Evolutionary conservation across 805 yeast genomes (phyloP), one percentile per base, ranked within the genome.

Genomic region (Hanseniaspora thailandica): DNA sequence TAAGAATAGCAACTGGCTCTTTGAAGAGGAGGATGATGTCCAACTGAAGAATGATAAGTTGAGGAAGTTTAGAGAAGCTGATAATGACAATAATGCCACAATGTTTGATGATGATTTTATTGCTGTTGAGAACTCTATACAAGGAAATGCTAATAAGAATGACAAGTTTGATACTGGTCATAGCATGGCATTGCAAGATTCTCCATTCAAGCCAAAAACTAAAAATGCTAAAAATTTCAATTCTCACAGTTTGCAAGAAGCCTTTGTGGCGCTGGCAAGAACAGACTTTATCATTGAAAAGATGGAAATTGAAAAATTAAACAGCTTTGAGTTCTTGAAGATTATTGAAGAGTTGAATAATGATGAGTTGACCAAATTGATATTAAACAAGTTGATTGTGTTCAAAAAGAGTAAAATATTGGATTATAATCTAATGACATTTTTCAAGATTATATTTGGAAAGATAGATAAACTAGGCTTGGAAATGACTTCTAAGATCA

Each of bases 11-110:
- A 45, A 41, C 26, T 52, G 55, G 55, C 22, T 52, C 5, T 40
- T 41, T 26, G 49, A 46, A 23, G 55, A 54, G 25, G 52, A 55
- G 28, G 45, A 28, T n/a, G 35, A 47, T 12, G 30, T 35, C 20
- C 54, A 57, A 43, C 36, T 54, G 12, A 45, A 43, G 17, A 55
- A 33, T 20, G 44, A 59, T 19, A 60, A 60, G 41, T 54, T 66
- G 30, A 60, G 58, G 10, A 55, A 52, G 33, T 66, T 62, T 44
- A 60, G 57, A 53, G 69, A 66, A 54, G 38, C 46, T 17, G 57
- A 49, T 20, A 60, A 57, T 25, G 36, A 31, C 4, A 50, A 22
- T 15, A 30, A 34, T 15, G 17, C 28, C 4, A 6, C 44, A 10
- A 34, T 50, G 54, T 53, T 53, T 43, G 50, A 47, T 30, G 44